Evolutionary conservation across 2,329 filamentous ascomycete genomes (phyloP).

Genomic region (Epichloe scottii): DNA sequence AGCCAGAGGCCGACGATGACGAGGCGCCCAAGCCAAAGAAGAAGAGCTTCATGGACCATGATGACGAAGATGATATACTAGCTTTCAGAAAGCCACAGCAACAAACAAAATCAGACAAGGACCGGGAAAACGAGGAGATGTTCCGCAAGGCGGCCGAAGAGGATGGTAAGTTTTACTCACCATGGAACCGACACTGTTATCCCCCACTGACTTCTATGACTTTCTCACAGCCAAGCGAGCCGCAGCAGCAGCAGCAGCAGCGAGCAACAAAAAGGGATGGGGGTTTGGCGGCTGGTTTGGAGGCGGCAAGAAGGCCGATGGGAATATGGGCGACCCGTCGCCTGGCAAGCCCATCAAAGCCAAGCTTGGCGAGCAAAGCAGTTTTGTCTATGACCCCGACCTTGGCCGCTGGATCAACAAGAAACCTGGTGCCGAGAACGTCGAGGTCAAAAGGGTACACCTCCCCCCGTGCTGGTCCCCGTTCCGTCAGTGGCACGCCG

Average conservation of each 20-base stretch:
- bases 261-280: slow-evolving; percentile 54
- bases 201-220: background rate
- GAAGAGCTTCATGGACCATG: slow-evolving; percentile 71
- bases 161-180: slow-evolving; percentile 39
- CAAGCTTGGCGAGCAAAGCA: slow-evolving; percentile 87
- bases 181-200: background rate
- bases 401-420: slow-evolving; percentile 98
- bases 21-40: slow-evolving; percentile 51
- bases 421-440: slow-evolving; percentile 59
- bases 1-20: slow-evolving; percentile 37
- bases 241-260: slow-evolving; percentile 30
- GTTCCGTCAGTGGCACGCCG: slow-evolving; percentile 41
- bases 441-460: slow-evolving; percentile 48
- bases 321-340: slow-evolving; percentile 23
- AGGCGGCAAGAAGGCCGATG: slow-evolving; percentile 47
- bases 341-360: slow-evolving; percentile 65
- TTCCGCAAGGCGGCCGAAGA: slow-evolving; percentile 74
- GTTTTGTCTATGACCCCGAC: slow-evolving; percentile 90
- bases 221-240: slow-evolving; percentile 42
- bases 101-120: slow-evolving; percentile 54
- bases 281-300: slow-evolving; percentile 78
- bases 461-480: slow-evolving; percentile 53
- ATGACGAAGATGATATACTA: slow-evolving; percentile 55
- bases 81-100: slow-evolving; percentile 31
- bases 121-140: slow-evolving; percentile 71